These are phyloP conservation scores for Candida insectorum DNA, from an alignment of 805 yeast genomes.

Conservation along the genomic window DNA sequence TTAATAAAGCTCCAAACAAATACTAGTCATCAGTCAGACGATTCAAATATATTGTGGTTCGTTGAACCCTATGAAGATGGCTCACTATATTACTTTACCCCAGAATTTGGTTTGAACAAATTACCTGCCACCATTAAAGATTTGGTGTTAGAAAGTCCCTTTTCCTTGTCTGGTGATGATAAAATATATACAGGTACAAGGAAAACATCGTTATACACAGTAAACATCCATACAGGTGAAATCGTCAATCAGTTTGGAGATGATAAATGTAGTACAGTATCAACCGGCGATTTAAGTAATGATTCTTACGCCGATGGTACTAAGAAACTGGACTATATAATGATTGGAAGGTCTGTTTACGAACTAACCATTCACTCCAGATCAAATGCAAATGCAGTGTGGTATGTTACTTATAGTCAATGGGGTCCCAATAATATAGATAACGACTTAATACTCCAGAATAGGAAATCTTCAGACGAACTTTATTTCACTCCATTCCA, in stretches of 20 bases:
- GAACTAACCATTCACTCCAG: constrained; percentile 75
- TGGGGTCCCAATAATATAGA: constrained; percentile 95
- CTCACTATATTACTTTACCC: constrained; percentile 72
- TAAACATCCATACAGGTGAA: constrained; percentile 73
- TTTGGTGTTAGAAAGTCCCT: constrained; percentile 80
- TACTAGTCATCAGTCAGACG: constrained; percentile 5
- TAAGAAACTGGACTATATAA: constrained; percentile 31
- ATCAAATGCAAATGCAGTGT: constrained; percentile 51
- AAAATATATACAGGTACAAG: constrained; percentile 86
- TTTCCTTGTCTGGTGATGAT: constrained; percentile 70
- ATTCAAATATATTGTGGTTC: constrained; percentile 61
- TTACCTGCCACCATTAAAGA: constrained; percentile 79
- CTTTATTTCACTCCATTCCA: constrained; percentile 81
- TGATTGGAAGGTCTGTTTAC: constrained; percentile 70
- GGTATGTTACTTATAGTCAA: constrained; percentile 82
- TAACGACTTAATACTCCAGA: constrained; percentile 42
- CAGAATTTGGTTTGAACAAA: constrained; percentile 69
- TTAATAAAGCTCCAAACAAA: constrained; percentile 46
- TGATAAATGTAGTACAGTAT: constrained; percentile 24
- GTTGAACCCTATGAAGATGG: constrained; percentile 92
- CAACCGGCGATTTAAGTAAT: constrained; percentile 11
- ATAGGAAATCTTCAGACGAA: constrained; percentile 60
- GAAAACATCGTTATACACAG: constrained; percentile 68
- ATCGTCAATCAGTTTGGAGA: constrained; percentile 67
- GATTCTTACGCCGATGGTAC: constrained; percentile 5